Conservation (phyloP, 2,329 filamentous ascomycete species). For the Samsoniella hepiali region DNA sequence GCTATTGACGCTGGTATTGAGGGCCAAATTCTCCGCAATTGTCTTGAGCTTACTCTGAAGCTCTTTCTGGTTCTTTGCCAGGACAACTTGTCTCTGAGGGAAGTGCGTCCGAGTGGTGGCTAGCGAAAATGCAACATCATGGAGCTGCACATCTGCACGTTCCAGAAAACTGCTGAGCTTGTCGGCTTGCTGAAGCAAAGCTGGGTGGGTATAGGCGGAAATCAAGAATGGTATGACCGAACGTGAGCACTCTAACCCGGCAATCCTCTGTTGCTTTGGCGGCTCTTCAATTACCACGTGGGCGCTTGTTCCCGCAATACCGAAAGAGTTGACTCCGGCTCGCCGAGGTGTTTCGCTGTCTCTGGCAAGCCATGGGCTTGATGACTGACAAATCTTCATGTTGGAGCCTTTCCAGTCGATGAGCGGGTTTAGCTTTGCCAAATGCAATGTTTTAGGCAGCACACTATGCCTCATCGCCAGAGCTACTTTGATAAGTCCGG, state of each 20-base stretch:
- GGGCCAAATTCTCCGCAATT: too few species aligned
- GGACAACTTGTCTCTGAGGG: background rate
- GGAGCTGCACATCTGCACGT: too few species aligned
- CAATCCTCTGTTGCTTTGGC: too few species aligned
- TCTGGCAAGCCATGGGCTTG: background rate
- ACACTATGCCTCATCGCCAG: background rate
- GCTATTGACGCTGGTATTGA: too few species aligned
- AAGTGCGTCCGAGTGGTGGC: background rate
- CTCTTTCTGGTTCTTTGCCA: background rate
- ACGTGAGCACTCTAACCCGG: too few species aligned
- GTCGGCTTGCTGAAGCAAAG: background rate
- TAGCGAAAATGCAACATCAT: background rate
- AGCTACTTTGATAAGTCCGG: background rate
- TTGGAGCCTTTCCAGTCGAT: background rate
- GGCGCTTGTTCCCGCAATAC: background rate
- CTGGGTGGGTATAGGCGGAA: background rate
- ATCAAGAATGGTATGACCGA: background rate
- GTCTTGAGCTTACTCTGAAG: background rate
- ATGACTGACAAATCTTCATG: background rate
- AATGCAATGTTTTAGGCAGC: background rate
- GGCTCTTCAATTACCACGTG: background rate
- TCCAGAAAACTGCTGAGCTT: background rate
- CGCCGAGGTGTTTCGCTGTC: background rate
- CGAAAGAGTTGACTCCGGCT: background rate
- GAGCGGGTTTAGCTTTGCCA: background rate